A percentile compares a stretch with the other conserved stretches of the same genome.
Evolutionary conservation across 805 yeast genomes (phyloP).

Genomic region (Candida railenensis): DNA sequence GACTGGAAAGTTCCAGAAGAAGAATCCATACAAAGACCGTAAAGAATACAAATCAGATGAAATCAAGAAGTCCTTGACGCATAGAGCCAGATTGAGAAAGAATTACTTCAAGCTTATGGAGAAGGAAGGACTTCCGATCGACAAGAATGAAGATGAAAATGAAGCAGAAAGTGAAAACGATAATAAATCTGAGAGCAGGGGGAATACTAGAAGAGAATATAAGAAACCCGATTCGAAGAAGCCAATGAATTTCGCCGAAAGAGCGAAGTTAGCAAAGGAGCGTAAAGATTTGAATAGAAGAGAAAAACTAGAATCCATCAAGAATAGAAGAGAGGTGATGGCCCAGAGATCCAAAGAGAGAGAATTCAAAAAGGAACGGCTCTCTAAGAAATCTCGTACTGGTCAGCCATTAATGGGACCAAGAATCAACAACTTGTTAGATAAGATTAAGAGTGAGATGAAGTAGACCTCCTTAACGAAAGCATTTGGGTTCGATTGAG

Average conservation of each 20-base stretch:
- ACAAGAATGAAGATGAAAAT: slow-evolving; percentile 4
- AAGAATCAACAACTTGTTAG: slow-evolving; percentile 72
- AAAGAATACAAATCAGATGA: slow-evolving; percentile 52
- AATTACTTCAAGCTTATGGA: slow-evolving; percentile 77
- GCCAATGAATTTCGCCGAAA: slow-evolving; percentile 43
- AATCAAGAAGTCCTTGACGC: slow-evolving; percentile 73
- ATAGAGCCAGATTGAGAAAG: slow-evolving; percentile 78
- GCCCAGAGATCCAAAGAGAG: slow-evolving; percentile 40
- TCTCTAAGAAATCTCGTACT: slow-evolving; percentile 52
- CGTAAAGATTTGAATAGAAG: slow-evolving; percentile 43
- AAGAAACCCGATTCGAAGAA: slow-evolving; percentile 24
- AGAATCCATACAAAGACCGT: slow-evolving; percentile 31
- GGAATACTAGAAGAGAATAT: slow-evolving; percentile 12
- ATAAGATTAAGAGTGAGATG: slow-evolving; percentile 62
- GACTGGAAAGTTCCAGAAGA: slow-evolving; percentile 21
- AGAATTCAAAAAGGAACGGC: slow-evolving; percentile 39
- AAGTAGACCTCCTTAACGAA: neutral
- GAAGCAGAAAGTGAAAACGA: slow-evolving; percentile 9
- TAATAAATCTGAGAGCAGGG: slow-evolving; percentile 14
- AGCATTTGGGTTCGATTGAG: too few species aligned
- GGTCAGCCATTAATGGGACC: slow-evolving; percentile 96
- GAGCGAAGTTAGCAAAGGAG: slow-evolving; percentile 45
- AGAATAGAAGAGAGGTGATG: slow-evolving; percentile 32
- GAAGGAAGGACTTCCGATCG: slow-evolving; percentile 52
- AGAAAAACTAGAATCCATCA: slow-evolving; percentile 38